phyloP scores from a whole-genome alignment of 2,329 filamentous ascomycete species.

The Pyrenophora teres region DNA sequence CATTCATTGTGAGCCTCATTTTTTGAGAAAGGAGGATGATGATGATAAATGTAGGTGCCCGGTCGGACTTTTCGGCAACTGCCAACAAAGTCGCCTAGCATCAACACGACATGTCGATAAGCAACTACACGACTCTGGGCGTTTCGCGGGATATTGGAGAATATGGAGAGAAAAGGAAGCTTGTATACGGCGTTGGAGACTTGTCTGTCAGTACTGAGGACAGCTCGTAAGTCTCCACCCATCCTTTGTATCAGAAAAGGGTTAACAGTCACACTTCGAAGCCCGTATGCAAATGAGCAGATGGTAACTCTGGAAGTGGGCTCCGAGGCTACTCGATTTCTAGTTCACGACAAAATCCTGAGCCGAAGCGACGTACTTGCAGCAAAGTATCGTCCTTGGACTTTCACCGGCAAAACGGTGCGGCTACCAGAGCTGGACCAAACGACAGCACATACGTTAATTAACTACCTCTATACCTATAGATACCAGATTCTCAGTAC shows the following conservation, averaged over 20 bases:
- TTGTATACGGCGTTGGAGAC: not conserved
- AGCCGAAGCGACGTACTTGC: conserved; percentile 28
- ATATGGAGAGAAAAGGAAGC: not conserved
- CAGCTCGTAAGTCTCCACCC: not conserved
- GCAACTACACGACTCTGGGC: conserved; percentile 1
- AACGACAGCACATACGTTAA: conserved; percentile 28
- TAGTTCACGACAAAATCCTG: conserved; percentile 32
- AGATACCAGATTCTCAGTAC: conserved; percentile 24
- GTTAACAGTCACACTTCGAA: not conserved
- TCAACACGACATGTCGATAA: not conserved
- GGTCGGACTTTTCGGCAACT: too few relatives aligned
- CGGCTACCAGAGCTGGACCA: conserved; percentile 32
- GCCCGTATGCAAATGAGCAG: conserved; percentile 26
- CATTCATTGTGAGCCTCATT: conserved; percentile 5
- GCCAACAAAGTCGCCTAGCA: not conserved
- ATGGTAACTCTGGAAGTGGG: conserved; percentile 31
- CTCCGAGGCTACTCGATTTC: conserved; percentile 22
- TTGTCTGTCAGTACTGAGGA: conserved; percentile 1
- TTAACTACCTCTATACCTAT: conserved; percentile 33
- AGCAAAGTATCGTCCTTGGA: conserved; percentile 12
- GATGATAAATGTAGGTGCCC: not conserved
- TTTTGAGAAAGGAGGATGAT: not conserved
- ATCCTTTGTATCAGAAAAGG: not conserved
- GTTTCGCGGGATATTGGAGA: not conserved
- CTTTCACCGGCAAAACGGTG: conserved; percentile 22